Evolutionary conservation across 2,329 filamentous ascomycete species (phyloP).

Genomic region (Reticulascus tulasneorum): DNA sequence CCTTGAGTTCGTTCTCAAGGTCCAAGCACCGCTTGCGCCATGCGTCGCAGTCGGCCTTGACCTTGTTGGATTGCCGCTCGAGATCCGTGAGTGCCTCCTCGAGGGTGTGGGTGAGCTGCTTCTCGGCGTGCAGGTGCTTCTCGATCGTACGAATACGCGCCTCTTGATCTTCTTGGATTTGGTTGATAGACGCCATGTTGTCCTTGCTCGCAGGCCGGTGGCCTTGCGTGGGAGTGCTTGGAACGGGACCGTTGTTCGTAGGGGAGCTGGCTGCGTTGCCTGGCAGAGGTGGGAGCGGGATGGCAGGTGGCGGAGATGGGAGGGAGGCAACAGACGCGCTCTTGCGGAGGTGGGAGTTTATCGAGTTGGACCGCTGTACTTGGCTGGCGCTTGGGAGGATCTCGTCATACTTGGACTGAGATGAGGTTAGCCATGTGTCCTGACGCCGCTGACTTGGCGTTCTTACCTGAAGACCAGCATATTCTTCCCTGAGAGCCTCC

Average conservation of each 20-base stretch:
- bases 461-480: constrained; percentile 72
- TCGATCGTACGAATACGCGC: constrained; percentile 92
- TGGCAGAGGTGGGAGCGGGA: constrained; percentile 91
- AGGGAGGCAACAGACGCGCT: constrained; percentile 77
- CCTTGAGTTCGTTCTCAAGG: constrained; percentile 69
- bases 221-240: constrained; percentile 48
- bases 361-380: constrained; percentile 57
- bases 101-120: constrained; percentile 89
- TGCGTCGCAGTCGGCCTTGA: constrained; percentile 82
- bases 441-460: constrained; percentile 21
- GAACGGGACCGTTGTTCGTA: constrained; percentile 29
- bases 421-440: constrained; percentile 34
- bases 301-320: constrained; percentile 89
- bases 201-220: constrained; percentile 80
- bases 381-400: constrained; percentile 31
- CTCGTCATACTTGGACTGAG: constrained; percentile 49
- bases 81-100: constrained; percentile 95
- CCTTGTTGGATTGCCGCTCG: constrained; percentile 85
- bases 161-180: constrained; percentile 91
- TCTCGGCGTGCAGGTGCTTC: constrained; percentile 93
- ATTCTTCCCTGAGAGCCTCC: constrained; percentile 63
- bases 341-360: constrained; percentile 72
- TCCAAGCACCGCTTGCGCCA: constrained; percentile 84
- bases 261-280: constrained; percentile 48
- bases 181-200: constrained; percentile 57